Conservation (phyloP, 1,139 yeast genomes). For the Suzukiozyma palmioleophila region DNA sequence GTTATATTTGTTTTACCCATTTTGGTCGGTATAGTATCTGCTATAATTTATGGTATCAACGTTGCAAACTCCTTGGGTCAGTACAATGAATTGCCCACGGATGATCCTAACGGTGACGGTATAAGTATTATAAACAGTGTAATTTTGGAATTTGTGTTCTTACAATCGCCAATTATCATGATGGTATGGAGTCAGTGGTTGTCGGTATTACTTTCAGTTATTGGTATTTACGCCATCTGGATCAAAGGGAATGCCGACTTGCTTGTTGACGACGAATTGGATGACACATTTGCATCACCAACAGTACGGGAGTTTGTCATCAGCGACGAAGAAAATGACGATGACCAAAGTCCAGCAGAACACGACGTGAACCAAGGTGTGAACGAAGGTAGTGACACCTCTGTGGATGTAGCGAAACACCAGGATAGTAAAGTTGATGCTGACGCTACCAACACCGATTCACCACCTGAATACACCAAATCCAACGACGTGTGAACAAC, state of each 20-base stretch:
- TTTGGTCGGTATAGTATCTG: constrained; percentile 11
- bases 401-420: neutral
- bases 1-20: constrained; percentile 29
- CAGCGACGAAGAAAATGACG: constrained; percentile 15
- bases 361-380: too few relatives aligned
- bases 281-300: constrained; percentile 13
- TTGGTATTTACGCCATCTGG: constrained; percentile 30
- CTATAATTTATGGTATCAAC: constrained; percentile 1
- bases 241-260: constrained; percentile 32
- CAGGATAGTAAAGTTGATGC: neutral
- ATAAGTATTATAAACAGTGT: neutral
- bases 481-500: neutral
- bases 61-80: neutral
- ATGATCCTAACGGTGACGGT: constrained; percentile 3
- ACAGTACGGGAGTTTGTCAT: constrained; percentile 19
- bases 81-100: neutral
- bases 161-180: neutral
- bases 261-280: constrained; percentile 18
- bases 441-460: neutral
- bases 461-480: neutral
- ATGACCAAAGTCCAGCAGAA: neutral
- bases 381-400: neutral
- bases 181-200: constrained; percentile 13
- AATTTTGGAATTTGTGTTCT: constrained; percentile 3
- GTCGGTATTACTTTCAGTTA: constrained; percentile 16